Percentiles rank a stretch among this genome's conserved stretches.
phyloP scores from a whole-genome alignment of 805 yeast species.

The Myxozyma mucilagina region DNA sequence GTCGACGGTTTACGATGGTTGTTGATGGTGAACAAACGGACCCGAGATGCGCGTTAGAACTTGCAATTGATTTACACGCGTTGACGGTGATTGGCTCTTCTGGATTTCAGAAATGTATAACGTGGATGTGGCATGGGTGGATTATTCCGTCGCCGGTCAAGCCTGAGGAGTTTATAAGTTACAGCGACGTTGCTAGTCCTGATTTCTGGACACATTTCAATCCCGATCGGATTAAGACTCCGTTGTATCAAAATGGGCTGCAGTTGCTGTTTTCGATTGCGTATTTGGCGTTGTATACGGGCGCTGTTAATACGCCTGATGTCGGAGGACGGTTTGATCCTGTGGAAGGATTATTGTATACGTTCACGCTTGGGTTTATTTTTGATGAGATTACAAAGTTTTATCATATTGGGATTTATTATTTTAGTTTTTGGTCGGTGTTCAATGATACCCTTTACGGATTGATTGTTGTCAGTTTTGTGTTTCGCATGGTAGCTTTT shows the following conservation, averaged over 20 bases:
- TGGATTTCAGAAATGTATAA: conserved; percentile 82
- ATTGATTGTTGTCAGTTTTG: conserved; percentile 54
- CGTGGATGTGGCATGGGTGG: conserved; percentile 95
- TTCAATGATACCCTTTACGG: conserved; percentile 72
- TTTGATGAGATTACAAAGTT: conserved; percentile 69
- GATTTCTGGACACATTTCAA: conserved; percentile 64
- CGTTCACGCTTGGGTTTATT: conserved; percentile 66
- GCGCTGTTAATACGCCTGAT: conserved; percentile 61
- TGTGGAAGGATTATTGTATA: conserved; percentile 57
- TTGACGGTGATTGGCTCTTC: conserved; percentile 73
- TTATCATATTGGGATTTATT: conserved; percentile 68
- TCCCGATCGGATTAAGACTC: conserved; percentile 80
- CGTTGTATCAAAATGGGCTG: conserved; percentile 72
- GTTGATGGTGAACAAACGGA: conserved; percentile 54
- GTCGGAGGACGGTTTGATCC: conserved; percentile 43
- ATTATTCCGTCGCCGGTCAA: conserved; percentile 71
- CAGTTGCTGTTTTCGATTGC: conserved; percentile 68
- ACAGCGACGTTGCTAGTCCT: conserved; percentile 58
- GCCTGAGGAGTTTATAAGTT: conserved; percentile 67
- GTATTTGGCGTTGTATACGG: conserved; percentile 61
- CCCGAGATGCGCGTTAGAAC: conserved; percentile 75
- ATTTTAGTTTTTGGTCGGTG: conserved; percentile 75
- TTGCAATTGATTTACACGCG: conserved; percentile 84
- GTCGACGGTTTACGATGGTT: conserved; percentile 70
- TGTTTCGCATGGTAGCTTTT: conserved; percentile 52